phyloP scores from a whole-genome alignment of 768 basidiomycete species.

The Strobilomyces echinocephalus region DNA sequence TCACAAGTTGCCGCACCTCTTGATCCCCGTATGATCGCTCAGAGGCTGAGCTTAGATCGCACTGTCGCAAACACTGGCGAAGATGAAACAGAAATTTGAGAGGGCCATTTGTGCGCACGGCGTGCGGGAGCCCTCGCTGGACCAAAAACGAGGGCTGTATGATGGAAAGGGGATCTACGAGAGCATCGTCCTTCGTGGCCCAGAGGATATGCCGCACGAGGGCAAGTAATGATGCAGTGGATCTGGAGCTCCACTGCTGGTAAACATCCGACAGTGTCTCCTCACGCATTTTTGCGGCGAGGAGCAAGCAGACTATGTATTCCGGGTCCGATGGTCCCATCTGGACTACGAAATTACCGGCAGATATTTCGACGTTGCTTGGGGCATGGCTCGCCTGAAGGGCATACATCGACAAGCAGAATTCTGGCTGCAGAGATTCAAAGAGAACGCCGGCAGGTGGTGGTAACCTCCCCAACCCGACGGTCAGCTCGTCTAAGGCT shows the following conservation, averaged over 20 bases:
- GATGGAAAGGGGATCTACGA: slow-evolving; percentile 74
- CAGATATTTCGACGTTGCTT: slow-evolving; percentile 15
- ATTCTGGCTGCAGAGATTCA: slow-evolving; percentile 14
- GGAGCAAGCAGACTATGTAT: slow-evolving; percentile 17
- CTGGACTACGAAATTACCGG: slow-evolving; percentile 20
- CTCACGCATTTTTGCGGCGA: slow-evolving; percentile 10
- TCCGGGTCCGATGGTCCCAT: slow-evolving; percentile 31
- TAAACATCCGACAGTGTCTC: slow-evolving; percentile 15
- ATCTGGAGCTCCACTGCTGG: slow-evolving; percentile 30
- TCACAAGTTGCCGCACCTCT: slow-evolving; percentile 35
- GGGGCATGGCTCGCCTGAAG: slow-evolving; percentile 16
- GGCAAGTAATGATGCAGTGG: slow-evolving; percentile 30
- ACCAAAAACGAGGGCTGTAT: slow-evolving; percentile 83
- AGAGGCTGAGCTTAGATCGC: slow-evolving; percentile 26
- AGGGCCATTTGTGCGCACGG: slow-evolving; percentile 59
- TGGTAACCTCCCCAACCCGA: slow-evolving; percentile 9
- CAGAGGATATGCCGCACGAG: slow-evolving; percentile 47
- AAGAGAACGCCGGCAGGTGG: background rate
- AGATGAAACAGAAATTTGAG: slow-evolving; percentile 81
- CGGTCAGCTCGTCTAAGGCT: slow-evolving; percentile 16
- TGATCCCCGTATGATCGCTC: slow-evolving; percentile 19
- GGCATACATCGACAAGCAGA: slow-evolving; percentile 15
- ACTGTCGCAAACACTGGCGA: slow-evolving; percentile 48
- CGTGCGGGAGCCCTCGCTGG: slow-evolving; percentile 64
- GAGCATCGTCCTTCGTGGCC: slow-evolving; percentile 43